These are phyloP conservation scores for Skeletonema grethae DNA, from an alignment of 108 stramenopile genomes.

Conservation along the genomic window DNA sequence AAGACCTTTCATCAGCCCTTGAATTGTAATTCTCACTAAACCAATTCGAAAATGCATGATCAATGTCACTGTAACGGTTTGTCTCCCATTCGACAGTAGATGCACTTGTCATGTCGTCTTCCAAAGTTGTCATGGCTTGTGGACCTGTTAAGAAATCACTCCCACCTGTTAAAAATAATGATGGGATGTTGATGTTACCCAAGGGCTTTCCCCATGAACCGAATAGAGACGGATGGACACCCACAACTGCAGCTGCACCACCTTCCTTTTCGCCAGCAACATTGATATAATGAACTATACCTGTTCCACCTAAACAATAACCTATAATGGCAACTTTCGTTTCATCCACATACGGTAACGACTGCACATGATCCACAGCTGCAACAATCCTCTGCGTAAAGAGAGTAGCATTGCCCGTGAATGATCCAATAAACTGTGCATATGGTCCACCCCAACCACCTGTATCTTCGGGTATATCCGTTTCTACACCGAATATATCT, in stretches of 20 bases:
- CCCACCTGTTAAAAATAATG: constrained; percentile 29
- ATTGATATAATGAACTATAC: constrained; percentile 43
- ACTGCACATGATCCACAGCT: constrained; percentile 42
- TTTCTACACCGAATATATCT: constrained; percentile 45
- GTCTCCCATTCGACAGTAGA: constrained; percentile 47
- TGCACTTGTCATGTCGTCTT: constrained; percentile 29
- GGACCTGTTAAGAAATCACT: constrained; percentile 40
- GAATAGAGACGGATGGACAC: constrained; percentile 40
- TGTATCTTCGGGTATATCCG: not conserved
- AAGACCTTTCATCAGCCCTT: constrained; percentile 50
- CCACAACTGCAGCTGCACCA: constrained; percentile 31
- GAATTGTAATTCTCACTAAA: constrained; percentile 40
- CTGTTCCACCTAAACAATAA: constrained; percentile 52
- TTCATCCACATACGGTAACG: constrained; percentile 30
- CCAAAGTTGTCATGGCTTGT: constrained; percentile 26
- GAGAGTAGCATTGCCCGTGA: constrained; percentile 33
- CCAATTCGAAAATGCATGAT: constrained; percentile 52
- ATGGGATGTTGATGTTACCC: constrained; percentile 2
- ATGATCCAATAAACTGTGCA: constrained; percentile 24
- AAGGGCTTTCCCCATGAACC: constrained; percentile 20
- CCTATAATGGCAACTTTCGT: constrained; percentile 45
- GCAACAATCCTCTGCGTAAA: constrained; percentile 45
- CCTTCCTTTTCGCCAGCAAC: constrained; percentile 14
- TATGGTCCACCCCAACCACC: constrained; percentile 6
- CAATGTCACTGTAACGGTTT: constrained; percentile 47